phyloP scores from a whole-genome alignment of 306 rosid genomes.

The Vigna nakashimae region DNA sequence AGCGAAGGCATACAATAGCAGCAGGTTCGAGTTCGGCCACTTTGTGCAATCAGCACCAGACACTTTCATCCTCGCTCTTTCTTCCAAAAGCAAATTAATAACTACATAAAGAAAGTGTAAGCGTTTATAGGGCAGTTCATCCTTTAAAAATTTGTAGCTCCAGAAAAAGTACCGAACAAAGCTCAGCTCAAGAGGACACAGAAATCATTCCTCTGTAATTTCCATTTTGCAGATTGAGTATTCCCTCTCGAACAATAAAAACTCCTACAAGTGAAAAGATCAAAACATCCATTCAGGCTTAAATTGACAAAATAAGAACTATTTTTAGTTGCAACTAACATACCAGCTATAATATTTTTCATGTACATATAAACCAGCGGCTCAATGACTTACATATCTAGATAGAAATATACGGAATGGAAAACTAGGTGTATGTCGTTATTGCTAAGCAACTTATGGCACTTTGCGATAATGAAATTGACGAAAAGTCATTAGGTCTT shows the following conservation, averaged over 20 bases:
- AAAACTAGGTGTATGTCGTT: constrained; percentile 7
- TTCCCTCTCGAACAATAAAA: constrained; percentile 81
- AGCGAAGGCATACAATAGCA: not conserved
- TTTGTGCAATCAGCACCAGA: not conserved
- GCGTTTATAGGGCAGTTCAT: not conserved
- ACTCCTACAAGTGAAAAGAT: constrained; percentile 57
- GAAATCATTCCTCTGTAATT: constrained; percentile 53
- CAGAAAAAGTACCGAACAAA: constrained; percentile 11
- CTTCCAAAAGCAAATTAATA: not conserved
- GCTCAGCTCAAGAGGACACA: not conserved
- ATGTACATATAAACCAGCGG: constrained; percentile 2
- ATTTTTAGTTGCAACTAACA: constrained; percentile 1
- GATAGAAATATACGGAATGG: not conserved
- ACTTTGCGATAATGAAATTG: constrained; percentile 10
- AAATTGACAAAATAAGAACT: constrained; percentile 9
- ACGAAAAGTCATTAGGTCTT: not conserved
- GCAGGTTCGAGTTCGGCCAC: not conserved
- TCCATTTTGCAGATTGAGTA: constrained; percentile 76
- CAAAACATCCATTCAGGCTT: constrained; percentile 35
- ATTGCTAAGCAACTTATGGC: constrained; percentile 23
- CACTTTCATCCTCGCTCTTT: constrained; percentile 5
- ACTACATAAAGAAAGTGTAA: constrained; percentile 23
- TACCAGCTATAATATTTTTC: constrained; percentile 6
- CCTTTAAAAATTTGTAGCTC: constrained; percentile 32
- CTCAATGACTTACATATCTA: not conserved